Conservation (phyloP, 257 asterid species). For the Solanum corneliomulleri region DNA sequence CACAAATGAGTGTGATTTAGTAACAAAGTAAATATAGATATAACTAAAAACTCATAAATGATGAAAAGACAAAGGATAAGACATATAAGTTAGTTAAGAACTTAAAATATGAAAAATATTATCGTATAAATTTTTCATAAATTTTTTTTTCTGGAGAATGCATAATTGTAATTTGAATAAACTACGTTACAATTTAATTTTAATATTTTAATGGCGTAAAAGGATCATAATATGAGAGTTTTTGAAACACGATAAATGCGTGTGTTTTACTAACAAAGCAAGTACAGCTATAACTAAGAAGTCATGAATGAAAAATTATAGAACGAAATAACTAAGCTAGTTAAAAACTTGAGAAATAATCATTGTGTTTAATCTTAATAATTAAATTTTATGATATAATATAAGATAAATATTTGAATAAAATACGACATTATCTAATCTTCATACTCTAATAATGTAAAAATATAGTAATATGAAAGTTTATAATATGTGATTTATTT, state of each 20-base stretch:
- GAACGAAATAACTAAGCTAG: not conserved
- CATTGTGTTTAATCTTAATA: not conserved
- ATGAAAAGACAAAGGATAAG: not conserved
- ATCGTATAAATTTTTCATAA: not conserved
- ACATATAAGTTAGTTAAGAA: not conserved
- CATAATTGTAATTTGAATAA: not conserved
- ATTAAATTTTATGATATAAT: not conserved
- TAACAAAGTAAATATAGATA: not conserved
- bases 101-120: not conserved
- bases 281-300: not conserved
- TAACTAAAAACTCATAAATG: not conserved
- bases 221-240: not conserved
- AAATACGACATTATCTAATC: not conserved
- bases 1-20: not conserved
- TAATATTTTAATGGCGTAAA: not conserved
- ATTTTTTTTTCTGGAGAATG: not conserved
- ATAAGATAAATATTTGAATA: not conserved
- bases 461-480: not conserved
- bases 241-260: accelerated
- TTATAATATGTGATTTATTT: not conserved
- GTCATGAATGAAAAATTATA: not conserved
- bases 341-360: not conserved
- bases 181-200: not conserved
- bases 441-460: not conserved
- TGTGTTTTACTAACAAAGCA: not conserved